A percentile compares a stretch with the other conserved stretches of the same genome.
phyloP scores from a whole-genome alignment of 352 stramenopile species.

The Saprolegnia diclina region DNA sequence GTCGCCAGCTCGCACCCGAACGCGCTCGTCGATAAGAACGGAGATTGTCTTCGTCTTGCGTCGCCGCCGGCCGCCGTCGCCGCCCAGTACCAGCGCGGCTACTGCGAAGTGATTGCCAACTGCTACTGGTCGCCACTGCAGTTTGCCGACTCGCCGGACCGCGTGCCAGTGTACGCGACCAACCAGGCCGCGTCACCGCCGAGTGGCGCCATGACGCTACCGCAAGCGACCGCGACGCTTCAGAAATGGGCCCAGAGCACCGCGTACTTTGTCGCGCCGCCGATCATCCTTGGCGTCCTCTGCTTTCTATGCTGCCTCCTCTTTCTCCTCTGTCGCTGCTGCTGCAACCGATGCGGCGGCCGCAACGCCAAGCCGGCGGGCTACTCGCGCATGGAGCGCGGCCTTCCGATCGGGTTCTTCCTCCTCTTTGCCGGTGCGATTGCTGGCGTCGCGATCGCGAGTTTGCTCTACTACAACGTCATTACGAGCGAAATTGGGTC shows the following conservation, averaged over 20 bases:
- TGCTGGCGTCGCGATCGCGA: slow-evolving; percentile 38
- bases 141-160: slow-evolving; percentile 30
- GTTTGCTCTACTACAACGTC: slow-evolving; percentile 54
- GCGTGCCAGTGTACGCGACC: slow-evolving; percentile 32
- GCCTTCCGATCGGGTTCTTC: slow-evolving; percentile 56
- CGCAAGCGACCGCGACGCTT: slow-evolving; percentile 32
- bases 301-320: slow-evolving; percentile 61
- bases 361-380: slow-evolving; percentile 46
- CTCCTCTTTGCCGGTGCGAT: slow-evolving; percentile 51
- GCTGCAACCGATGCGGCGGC: slow-evolving; percentile 63
- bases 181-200: slow-evolving; percentile 28
- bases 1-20: slow-evolving; percentile 30
- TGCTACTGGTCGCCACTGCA: slow-evolving; percentile 58
- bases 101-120: slow-evolving; percentile 56
- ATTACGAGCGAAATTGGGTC: slow-evolving; percentile 22
- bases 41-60: slow-evolving; percentile 32
- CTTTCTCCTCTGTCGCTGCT: slow-evolving; percentile 68
- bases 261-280: slow-evolving; percentile 47
- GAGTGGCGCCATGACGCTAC: slow-evolving; percentile 30
- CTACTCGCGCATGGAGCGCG: slow-evolving; percentile 64
- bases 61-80: slow-evolving; percentile 29
- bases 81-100: slow-evolving; percentile 31
- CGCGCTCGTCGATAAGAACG: slow-evolving; percentile 43
- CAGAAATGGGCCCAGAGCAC: slow-evolving; percentile 51
- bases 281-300: slow-evolving; percentile 50